These are phyloP conservation scores for Maudiozyma turicensis DNA, from an alignment of 805 yeast species.

Conservation along the genomic window DNA sequence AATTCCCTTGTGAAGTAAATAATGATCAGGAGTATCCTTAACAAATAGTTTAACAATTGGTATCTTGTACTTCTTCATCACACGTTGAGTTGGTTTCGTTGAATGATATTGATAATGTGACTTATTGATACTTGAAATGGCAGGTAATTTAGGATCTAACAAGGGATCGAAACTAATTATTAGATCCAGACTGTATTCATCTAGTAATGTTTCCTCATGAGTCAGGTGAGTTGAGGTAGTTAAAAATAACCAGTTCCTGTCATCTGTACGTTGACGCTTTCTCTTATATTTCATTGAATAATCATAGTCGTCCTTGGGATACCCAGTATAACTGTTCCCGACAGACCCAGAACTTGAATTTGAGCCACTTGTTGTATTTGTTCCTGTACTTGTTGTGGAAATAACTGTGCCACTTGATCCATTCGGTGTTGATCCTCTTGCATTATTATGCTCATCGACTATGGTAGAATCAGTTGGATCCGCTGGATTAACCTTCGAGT, in stretches of 20 bases:
- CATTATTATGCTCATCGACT: neutral
- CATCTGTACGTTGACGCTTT: constrained; percentile 8
- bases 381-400: neutral
- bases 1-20: constrained; percentile 13
- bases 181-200: constrained; percentile 32
- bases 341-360: neutral
- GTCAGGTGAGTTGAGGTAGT: constrained; percentile 39
- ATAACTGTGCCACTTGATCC: neutral
- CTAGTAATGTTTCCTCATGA: constrained; percentile 24
- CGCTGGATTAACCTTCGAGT: neutral
- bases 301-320: constrained; percentile 22
- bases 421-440: neutral
- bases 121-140: constrained; percentile 20
- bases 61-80: constrained; percentile 9
- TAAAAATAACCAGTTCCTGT: constrained; percentile 32
- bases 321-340: constrained; percentile 11
- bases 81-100: constrained; percentile 3
- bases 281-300: constrained; percentile 13
- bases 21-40: constrained; percentile 38
- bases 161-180: constrained; percentile 42
- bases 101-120: constrained; percentile 1
- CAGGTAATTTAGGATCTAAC: constrained; percentile 26
- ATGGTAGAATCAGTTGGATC: neutral
- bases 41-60: constrained; percentile 41
- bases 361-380: neutral